Percentiles rank a stretch among this genome's conserved stretches.
phyloP scores from a whole-genome alignment of 2,329 filamentous ascomycete genomes.

The Alternaria incomplexa region DNA sequence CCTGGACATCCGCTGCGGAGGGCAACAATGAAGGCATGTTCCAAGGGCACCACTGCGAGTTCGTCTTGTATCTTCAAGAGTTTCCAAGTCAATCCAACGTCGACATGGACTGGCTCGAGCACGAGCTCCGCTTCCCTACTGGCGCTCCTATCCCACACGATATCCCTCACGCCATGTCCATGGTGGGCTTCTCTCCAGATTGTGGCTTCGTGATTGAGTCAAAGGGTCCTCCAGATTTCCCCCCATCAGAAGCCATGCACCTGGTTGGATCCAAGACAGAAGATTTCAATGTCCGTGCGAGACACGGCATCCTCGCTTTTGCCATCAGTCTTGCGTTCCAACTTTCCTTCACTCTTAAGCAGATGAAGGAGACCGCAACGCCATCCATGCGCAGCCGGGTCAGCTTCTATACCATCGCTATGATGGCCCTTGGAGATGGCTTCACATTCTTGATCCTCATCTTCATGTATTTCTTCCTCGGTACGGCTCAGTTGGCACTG shows the following conservation, averaged over 20 bases:
- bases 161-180: slow-evolving; percentile 63
- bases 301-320: slow-evolving; percentile 61
- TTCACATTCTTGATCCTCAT: slow-evolving; percentile 63
- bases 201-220: slow-evolving; percentile 70
- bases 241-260: slow-evolving; percentile 59
- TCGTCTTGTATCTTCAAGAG: slow-evolving; percentile 83
- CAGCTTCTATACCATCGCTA: slow-evolving; percentile 68
- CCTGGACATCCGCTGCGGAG: slow-evolving; percentile 77
- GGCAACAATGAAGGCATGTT: slow-evolving; percentile 62
- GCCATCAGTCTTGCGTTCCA: slow-evolving; percentile 59
- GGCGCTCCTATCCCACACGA: slow-evolving; percentile 60
- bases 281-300: slow-evolving; percentile 58
- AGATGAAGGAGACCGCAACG: slow-evolving; percentile 69
- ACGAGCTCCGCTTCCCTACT: slow-evolving; percentile 65
- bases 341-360: slow-evolving; percentile 63
- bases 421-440: slow-evolving; percentile 67
- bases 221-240: slow-evolving; percentile 62
- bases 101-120: slow-evolving; percentile 60
- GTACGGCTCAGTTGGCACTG: slow-evolving; percentile 62
- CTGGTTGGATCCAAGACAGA: slow-evolving; percentile 65
- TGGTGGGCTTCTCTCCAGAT: slow-evolving; percentile 68
- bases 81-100: slow-evolving; percentile 26
- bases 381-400: slow-evolving; percentile 69
- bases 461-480: slow-evolving; percentile 59
- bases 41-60: slow-evolving; percentile 84